These are phyloP conservation scores for Rhizopus arrhizus DNA, from an alignment of 371 early-diverging fungal genomes.

Conservation along the genomic window DNA sequence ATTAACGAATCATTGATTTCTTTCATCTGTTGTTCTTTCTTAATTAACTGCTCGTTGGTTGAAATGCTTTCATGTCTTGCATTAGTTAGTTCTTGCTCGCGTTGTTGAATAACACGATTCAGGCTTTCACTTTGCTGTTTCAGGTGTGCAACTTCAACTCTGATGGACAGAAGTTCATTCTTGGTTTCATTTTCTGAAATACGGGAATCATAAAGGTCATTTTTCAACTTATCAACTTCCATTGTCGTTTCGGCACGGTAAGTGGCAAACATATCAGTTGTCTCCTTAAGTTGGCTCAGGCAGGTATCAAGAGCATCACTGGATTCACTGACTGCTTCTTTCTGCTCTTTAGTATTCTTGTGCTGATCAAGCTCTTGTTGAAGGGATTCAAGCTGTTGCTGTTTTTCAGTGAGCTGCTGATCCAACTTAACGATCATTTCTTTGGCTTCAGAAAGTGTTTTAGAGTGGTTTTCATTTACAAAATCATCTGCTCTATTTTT, in stretches of 20 bases:
- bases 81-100: conserved; percentile 6
- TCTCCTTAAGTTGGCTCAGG: neutral
- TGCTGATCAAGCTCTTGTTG: neutral
- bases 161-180: neutral
- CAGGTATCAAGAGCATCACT: neutral
- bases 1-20: neutral
- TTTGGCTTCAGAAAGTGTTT: neutral
- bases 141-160: neutral
- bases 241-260: conserved; percentile 7
- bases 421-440: neutral
- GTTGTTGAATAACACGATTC: neutral
- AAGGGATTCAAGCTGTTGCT: neutral
- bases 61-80: neutral
- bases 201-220: conserved; percentile 9
- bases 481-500: neutral
- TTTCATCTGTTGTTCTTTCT: conserved; percentile 3
- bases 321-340: neutral
- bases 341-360: neutral
- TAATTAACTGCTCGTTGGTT: conserved; percentile 1
- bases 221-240: conserved; percentile 11
- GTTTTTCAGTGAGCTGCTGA: neutral
- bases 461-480: neutral
- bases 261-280: neutral
- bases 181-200: conserved; percentile 4
- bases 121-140: neutral